Base-by-base conservation (phyloP, 2,329 filamentous ascomycete genomes). In the Xylaria multiplex region DNA sequence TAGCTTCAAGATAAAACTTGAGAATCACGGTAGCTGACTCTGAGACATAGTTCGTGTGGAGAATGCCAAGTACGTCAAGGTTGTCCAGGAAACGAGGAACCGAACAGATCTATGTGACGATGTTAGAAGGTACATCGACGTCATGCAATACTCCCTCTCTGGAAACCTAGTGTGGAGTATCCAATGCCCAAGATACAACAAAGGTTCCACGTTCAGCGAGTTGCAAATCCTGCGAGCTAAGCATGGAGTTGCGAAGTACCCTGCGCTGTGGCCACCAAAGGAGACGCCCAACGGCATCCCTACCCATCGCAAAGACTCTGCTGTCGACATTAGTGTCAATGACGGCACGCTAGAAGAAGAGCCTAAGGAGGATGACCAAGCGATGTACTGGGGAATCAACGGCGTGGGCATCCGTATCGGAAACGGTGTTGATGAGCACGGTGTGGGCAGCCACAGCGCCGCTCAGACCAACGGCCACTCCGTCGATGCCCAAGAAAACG, bases 301-400 rank as follows among this genome's bases (percentile, higher is more conserved):
- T 27, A 9, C 19, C 30, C 6, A 24, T 22, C 24, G 55, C 55
- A 49, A 48, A 9, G 55, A 58, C 42, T 60, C 58, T 49, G 58
- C 37, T 16, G 30, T 35, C 9, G 58, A 46, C 37, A 13, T 43
- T 13, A 13, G 27, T 35, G 37, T 16, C 24, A 32, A 22, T 22
- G 58, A 16, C 14, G 30, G 8, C 40, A 24, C 3, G 6, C 11
- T 37, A 13, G 54, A 40, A 16, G 40, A 45, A 1, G 54, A 57
- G 8, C 3, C 19, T 19, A 45, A 30, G 11, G 48, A 60, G 1
- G 40, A 54, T 19, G 48, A 43, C 16, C 13, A 53, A 22, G 35
- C 19, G 1, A 45, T 60, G 58, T 60, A 60, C 40, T 60, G 58
- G 58, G 58, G 58, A 8, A 60, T 60, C 37, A 60, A 60, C 9